A percentile compares a stretch with the other conserved stretches of the same genome.
phyloP scores from a whole-genome alignment of 306 rosid genomes.

The Rosa rugosa region DNA sequence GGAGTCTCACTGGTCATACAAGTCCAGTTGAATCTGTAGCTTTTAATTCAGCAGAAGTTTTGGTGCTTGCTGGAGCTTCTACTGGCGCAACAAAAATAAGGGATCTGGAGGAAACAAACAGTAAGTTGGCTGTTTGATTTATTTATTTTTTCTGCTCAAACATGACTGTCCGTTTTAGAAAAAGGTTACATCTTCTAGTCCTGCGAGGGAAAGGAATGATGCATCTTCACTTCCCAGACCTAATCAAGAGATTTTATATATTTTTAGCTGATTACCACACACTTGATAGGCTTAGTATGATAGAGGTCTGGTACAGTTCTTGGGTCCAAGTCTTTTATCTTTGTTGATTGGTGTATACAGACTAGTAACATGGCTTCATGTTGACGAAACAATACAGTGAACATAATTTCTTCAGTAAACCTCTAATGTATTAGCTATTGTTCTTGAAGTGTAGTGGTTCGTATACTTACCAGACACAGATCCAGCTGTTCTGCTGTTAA shows the following conservation, averaged over 20 bases:
- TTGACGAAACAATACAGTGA: neutral
- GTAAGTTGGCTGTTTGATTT: conserved; percentile 54
- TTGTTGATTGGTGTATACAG: conserved; percentile 7
- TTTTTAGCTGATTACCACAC: conserved; percentile 17
- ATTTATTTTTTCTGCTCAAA: neutral
- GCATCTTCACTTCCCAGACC: neutral
- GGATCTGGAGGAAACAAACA: conserved; percentile 96
- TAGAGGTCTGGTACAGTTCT: conserved; percentile 23
- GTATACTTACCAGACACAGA: conserved; percentile 91
- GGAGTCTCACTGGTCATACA: conserved; percentile 81
- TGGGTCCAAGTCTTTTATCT: conserved; percentile 14
- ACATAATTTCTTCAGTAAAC: conserved; percentile 22
- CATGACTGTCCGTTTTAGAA: neutral
- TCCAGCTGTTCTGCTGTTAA: conserved; percentile 87
- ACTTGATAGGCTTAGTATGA: conserved; percentile 19
- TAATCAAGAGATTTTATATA: conserved; percentile 5
- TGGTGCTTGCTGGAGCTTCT: conserved; percentile 92
- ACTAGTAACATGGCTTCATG: conserved; percentile 18
- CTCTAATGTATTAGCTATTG: conserved; percentile 54
- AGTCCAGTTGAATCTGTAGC: conserved; percentile 82
- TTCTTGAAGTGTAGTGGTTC: conserved; percentile 97
- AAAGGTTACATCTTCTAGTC: neutral
- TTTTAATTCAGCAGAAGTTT: conserved; percentile 81
- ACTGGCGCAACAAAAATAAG: conserved; percentile 84
- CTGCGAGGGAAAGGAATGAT: neutral